Conservation (phyloP, 768 basidiomycete species). For the Mycena capillaripes region DNA sequence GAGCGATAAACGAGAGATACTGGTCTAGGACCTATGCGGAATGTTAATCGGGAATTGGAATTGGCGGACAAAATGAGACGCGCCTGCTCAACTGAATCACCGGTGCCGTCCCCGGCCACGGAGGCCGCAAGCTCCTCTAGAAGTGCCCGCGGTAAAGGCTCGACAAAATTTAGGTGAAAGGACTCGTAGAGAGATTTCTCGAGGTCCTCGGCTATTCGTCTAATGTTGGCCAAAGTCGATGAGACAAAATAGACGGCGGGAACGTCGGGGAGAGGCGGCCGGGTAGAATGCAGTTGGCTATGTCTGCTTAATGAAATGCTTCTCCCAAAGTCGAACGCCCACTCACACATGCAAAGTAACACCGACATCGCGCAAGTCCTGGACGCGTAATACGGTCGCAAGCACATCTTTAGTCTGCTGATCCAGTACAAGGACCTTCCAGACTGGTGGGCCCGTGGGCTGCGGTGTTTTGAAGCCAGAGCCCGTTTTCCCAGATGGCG, state of each 20-base stretch:
- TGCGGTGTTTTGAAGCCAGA: constrained; percentile 65
- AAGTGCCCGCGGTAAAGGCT: constrained; percentile 87
- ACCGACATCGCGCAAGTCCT: constrained; percentile 96
- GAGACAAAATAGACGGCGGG: constrained; percentile 98
- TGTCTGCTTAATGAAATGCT: constrained; percentile 13
- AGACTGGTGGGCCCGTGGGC: constrained; percentile 82
- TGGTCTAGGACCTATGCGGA: constrained; percentile 87
- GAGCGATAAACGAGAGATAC: constrained; percentile 95
- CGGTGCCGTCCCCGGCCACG: constrained; percentile 87
- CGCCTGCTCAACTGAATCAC: constrained; percentile 86
- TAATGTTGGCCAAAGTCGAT: constrained; percentile 88
- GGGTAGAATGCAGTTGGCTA: constrained; percentile 91
- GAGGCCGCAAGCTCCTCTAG: constrained; percentile 94
- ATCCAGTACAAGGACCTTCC: constrained; percentile 97
- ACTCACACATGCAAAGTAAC: constrained; percentile 98
- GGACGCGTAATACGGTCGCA: constrained; percentile 94
- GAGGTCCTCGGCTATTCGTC: constrained; percentile 94
- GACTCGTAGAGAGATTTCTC: constrained; percentile 92
- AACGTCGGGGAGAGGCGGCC: constrained; percentile 94
- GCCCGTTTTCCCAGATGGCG: constrained; percentile 54
- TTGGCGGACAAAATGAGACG: constrained; percentile 25
- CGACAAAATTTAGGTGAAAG: constrained; percentile 95
- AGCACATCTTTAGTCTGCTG: constrained; percentile 96
- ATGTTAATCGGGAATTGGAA: constrained; percentile 24
- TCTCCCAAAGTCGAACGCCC: constrained; percentile 13